Evolutionary conservation across 768 basidiomycete species (phyloP).

Genomic region (Coprinopsis strossmayeri): DNA sequence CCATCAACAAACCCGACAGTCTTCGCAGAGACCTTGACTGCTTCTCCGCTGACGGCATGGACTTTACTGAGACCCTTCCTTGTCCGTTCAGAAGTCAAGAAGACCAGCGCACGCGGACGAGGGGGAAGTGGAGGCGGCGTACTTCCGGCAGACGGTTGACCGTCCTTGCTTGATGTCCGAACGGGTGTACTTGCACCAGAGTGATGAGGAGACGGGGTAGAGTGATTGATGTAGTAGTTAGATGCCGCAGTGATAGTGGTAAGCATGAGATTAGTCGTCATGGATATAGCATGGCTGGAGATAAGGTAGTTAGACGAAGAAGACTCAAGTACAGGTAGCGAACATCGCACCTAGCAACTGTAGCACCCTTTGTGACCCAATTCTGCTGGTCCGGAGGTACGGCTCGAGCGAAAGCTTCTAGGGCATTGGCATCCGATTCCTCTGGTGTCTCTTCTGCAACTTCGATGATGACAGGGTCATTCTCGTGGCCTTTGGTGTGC

Average conservation of each 20-base stretch:
- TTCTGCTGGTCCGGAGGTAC: constrained; percentile 65
- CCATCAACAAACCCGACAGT: constrained; percentile 56
- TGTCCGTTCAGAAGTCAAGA: constrained; percentile 54
- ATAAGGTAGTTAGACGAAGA: too few species aligned
- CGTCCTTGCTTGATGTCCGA: constrained; percentile 7
- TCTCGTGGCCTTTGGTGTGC: constrained; percentile 39
- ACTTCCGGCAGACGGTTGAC: constrained; percentile 8
- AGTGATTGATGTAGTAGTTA: constrained; percentile 52
- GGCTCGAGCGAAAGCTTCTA: constrained; percentile 51
- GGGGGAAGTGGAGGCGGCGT: constrained; percentile 27
- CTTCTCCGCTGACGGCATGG: constrained; percentile 59
- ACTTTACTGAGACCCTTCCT: constrained; percentile 52
- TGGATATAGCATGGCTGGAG: constrained; percentile 68
- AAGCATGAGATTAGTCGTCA: constrained; percentile 55
- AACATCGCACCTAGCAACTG: constrained; percentile 48
- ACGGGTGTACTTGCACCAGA: constrained; percentile 16
- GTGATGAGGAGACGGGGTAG: constrained; percentile 43
- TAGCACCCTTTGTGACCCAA: constrained; percentile 59
- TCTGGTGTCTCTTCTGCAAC: constrained; percentile 44
- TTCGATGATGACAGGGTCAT: constrained; percentile 68
- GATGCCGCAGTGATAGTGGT: constrained; percentile 58
- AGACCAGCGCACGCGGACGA: constrained; percentile 43
- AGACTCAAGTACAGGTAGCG: too few species aligned
- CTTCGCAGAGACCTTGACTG: constrained; percentile 57
- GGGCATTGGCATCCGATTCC: constrained; percentile 33